Conservation (phyloP, 768 basidiomycete genomes). For the Lentinula boryana region DNA sequence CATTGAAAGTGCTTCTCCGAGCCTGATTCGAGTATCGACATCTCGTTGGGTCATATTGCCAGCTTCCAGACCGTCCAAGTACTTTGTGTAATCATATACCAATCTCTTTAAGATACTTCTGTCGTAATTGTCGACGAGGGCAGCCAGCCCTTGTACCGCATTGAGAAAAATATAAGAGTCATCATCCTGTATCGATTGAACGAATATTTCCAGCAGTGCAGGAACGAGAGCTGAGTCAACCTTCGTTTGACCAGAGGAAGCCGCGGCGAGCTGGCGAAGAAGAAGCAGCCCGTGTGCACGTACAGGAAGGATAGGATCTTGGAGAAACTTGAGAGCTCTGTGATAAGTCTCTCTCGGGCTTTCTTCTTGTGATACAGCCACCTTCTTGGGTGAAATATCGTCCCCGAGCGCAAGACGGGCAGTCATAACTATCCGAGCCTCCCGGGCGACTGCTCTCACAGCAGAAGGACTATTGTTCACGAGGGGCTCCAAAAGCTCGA, state of each 20-base stretch:
- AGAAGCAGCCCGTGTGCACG: slow-evolving; percentile 88
- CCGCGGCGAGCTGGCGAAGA: slow-evolving; percentile 68
- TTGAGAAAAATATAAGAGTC: slow-evolving; percentile 96
- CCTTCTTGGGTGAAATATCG: not conserved
- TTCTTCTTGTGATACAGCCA: slow-evolving; percentile 25
- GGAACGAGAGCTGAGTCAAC: slow-evolving; percentile 64
- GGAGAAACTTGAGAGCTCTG: slow-evolving; percentile 78
- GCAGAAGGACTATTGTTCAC: slow-evolving; percentile 39
- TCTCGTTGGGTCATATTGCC: slow-evolving; percentile 48
- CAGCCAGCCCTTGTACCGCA: slow-evolving; percentile 85
- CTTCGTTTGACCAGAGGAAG: slow-evolving; percentile 14
- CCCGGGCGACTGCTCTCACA: slow-evolving; percentile 57
- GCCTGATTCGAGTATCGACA: slow-evolving; percentile 64
- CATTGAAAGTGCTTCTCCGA: slow-evolving; percentile 82
- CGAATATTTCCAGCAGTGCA: slow-evolving; percentile 81
- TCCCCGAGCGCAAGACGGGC: slow-evolving; percentile 58
- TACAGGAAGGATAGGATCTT: slow-evolving; percentile 90
- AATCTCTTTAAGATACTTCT: slow-evolving; percentile 65
- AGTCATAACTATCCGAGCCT: slow-evolving; percentile 81
- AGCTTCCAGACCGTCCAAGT: slow-evolving; percentile 44
- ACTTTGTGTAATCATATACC: slow-evolving; percentile 57
- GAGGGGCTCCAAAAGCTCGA: slow-evolving; percentile 54
- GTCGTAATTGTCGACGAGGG: slow-evolving; percentile 75
- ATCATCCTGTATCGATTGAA: slow-evolving; percentile 81
- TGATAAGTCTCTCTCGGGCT: slow-evolving; percentile 68